Conservation (phyloP, 192 early-diverging fungal species). For the Neocallimastix lanati region DNA sequence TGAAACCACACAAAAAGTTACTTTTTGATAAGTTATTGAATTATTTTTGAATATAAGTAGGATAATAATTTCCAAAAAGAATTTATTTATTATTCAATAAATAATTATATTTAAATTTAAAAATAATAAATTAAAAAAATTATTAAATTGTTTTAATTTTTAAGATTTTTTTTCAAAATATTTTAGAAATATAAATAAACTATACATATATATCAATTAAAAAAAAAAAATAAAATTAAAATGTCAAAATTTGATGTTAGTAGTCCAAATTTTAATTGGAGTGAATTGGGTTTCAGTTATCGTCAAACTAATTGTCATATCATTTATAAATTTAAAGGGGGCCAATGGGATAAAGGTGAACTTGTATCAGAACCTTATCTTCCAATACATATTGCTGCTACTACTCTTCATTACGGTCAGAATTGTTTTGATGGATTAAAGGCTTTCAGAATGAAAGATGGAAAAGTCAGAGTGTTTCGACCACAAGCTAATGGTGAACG, state of each 20-base stretch:
- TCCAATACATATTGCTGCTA: conserved; percentile 42
- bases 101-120: too few relatives aligned
- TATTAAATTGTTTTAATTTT: too few relatives aligned
- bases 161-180: too few relatives aligned
- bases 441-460: conserved; percentile 49
- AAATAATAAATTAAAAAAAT: too few relatives aligned
- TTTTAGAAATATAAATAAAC: too few relatives aligned
- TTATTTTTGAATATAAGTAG: too few relatives aligned
- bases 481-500: conserved; percentile 47
- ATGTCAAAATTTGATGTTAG: neutral
- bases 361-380: conserved; percentile 30
- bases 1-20: too few relatives aligned
- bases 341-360: conserved; percentile 37
- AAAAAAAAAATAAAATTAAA: too few relatives aligned
- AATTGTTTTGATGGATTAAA: conserved; percentile 68
- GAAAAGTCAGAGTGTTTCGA: conserved; percentile 50
- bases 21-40: too few relatives aligned
- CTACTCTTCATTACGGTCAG: conserved; percentile 57
- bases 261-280: conserved; percentile 28
- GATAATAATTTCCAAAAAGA: too few relatives aligned
- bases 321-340: conserved; percentile 38
- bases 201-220: too few relatives aligned
- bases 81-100: too few relatives aligned
- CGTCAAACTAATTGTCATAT: conserved; percentile 40
- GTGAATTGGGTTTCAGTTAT: conserved; percentile 45